A percentile compares a stretch with the other conserved stretches of the same genome.
These are phyloP conservation scores for Staphylotrichum longicolle DNA, from an alignment of 495 filamentous ascomycete species.

Conservation along the genomic window DNA sequence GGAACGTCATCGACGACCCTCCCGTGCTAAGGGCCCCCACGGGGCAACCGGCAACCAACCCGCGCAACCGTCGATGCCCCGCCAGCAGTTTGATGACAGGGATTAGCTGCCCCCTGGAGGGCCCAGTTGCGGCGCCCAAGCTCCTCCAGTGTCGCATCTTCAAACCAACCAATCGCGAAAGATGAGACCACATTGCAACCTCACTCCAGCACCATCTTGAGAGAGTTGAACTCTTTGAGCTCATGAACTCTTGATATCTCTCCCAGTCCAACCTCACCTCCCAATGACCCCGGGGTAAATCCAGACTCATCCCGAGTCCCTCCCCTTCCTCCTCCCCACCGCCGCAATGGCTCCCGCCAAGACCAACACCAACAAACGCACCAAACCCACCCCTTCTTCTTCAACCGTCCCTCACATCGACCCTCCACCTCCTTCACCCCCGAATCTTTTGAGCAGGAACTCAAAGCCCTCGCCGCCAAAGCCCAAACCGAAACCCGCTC, in stretches of 20 bases:
- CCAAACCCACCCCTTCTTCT: not conserved
- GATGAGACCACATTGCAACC: slow-evolving; percentile 26
- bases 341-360: slow-evolving; percentile 17
- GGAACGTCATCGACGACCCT: slow-evolving; percentile 17
- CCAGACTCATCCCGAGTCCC: not conserved
- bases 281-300: slow-evolving; percentile 5
- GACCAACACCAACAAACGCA: slow-evolving; percentile 9
- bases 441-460: slow-evolving; percentile 51
- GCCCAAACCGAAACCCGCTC: slow-evolving; percentile 47
- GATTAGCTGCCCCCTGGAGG: not conserved
- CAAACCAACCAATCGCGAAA: slow-evolving; percentile 20
- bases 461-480: slow-evolving; percentile 49
- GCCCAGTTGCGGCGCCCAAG: slow-evolving; percentile 15
- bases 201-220: not conserved
- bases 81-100: slow-evolving; percentile 8
- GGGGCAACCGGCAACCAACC: slow-evolving; percentile 6
- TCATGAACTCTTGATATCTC: not conserved
- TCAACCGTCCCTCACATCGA: slow-evolving; percentile 16
- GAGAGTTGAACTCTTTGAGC: not conserved
- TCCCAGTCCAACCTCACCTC: not conserved
- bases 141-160: slow-evolving; percentile 19
- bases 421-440: slow-evolving; percentile 38
- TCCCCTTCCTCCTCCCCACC: not conserved
- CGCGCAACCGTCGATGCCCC: not conserved
- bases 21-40: not conserved